A percentile compares a stretch with the other conserved stretches of the same genome.
These are phyloP conservation scores for Cordyceps cateniannulata DNA, from an alignment of 2,329 filamentous ascomycete species.

Conservation along the genomic window DNA sequence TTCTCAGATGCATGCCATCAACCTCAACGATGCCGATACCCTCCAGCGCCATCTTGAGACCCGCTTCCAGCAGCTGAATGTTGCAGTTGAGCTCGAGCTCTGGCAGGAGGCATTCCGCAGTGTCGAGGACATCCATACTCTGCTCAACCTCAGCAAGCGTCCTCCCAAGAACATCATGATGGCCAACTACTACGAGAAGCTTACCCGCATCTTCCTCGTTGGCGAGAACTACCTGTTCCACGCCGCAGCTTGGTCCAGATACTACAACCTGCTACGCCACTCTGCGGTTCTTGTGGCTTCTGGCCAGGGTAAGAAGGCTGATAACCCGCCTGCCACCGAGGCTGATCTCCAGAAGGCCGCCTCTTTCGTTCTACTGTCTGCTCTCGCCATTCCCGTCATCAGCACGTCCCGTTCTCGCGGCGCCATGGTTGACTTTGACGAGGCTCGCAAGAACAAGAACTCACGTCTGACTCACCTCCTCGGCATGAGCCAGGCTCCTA, in stretches of 20 bases:
- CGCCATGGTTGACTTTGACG: constrained; percentile 92
- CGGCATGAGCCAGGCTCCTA: constrained; percentile 85
- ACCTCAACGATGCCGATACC: constrained; percentile 94
- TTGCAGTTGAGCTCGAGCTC: constrained; percentile 92
- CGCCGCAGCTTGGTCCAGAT: constrained; percentile 92
- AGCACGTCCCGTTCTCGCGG: constrained; percentile 95
- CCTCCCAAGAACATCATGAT: constrained; percentile 99
- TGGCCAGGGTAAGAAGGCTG: constrained; percentile 85
- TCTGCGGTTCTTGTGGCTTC: constrained; percentile 76
- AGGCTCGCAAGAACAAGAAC: constrained; percentile 98
- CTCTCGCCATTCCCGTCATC: constrained; percentile 97
- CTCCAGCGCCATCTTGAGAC: constrained; percentile 96
- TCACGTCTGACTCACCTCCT: constrained; percentile 91
- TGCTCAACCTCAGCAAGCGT: constrained; percentile 95
- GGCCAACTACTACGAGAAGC: constrained; percentile 99
- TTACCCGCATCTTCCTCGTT: constrained; percentile 96
- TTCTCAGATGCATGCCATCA: constrained; percentile 98
- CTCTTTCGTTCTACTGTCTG: constrained; percentile 90
- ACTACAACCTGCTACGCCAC: constrained; percentile 93
- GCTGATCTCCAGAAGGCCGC: constrained; percentile 89
- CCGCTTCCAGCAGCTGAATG: constrained; percentile 96
- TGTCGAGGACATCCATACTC: constrained; percentile 96
- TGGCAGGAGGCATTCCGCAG: constrained; percentile 99
- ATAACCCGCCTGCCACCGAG: constrained; percentile 85
- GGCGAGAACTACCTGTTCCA: constrained; percentile 99